Conservation (phyloP, 2,329 filamentous ascomycete species). For the Aspergillus sp. region DNA sequence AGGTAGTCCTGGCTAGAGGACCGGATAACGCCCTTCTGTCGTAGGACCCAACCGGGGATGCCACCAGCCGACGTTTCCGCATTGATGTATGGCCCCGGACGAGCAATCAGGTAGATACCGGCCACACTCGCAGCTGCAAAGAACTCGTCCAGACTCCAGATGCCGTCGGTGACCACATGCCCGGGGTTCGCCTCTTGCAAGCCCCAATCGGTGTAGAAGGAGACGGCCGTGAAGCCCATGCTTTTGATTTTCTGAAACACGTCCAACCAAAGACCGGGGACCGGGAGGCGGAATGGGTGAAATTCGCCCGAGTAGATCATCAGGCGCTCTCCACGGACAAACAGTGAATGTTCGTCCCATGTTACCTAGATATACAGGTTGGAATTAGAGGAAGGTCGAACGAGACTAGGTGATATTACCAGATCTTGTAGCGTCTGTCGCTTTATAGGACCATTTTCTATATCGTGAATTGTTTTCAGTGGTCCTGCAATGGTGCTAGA, state of each 20-base stretch:
- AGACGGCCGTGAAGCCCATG: conserved; percentile 72
- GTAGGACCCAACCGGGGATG: conserved; percentile 73
- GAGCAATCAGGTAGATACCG: conserved; percentile 67
- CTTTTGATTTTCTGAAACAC: conserved; percentile 79
- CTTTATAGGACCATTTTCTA: neutral
- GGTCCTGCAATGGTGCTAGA: no score
- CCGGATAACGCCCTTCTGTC: conserved; percentile 56
- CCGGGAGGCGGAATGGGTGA: conserved; percentile 64
- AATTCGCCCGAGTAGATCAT: conserved; percentile 71
- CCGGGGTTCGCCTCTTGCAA: conserved; percentile 63
- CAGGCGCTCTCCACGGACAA: conserved; percentile 63
- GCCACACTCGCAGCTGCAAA: conserved; percentile 8
- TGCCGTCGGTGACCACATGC: conserved; percentile 61
- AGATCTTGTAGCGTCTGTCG: neutral
- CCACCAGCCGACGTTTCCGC: conserved; percentile 73
- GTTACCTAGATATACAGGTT: neutral
- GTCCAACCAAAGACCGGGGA: conserved; percentile 64
- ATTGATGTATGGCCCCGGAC: conserved; percentile 72
- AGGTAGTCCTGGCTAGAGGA: conserved; percentile 57
- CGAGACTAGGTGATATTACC: neutral
- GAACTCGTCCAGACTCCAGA: conserved; percentile 64
- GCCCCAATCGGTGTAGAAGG: conserved; percentile 52
- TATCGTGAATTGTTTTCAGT: no score
- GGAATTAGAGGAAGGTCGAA: neutral
- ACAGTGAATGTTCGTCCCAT: conserved; percentile 4